phyloP scores from a whole-genome alignment of 176 grass and related monocot species.

The Eleusine coracana region DNA sequence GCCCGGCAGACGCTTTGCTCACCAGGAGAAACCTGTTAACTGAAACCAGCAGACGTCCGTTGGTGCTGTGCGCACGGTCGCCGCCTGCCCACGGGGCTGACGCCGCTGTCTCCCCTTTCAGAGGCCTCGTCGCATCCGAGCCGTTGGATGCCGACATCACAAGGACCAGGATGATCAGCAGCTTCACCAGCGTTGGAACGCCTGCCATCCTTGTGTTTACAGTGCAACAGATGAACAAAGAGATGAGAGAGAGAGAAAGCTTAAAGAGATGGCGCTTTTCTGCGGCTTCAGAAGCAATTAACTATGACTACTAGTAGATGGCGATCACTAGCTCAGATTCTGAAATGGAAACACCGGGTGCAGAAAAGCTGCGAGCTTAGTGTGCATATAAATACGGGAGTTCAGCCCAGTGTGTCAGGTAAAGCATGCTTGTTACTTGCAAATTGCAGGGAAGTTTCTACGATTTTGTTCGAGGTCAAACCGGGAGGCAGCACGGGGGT shows the following conservation, averaged over 20 bases:
- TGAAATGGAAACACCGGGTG: neutral
- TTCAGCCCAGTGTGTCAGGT: neutral
- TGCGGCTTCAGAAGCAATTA: neutral
- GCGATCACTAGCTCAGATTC: neutral
- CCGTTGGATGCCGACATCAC: neutral
- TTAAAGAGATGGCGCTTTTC: neutral
- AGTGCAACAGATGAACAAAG: neutral
- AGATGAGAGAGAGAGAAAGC: too few species aligned
- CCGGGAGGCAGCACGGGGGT: neutral
- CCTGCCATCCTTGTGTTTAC: neutral
- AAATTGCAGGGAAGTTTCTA: conserved; percentile 14
- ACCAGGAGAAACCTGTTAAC: neutral
- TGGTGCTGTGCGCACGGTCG: neutral
- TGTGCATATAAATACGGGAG: conserved; percentile 23
- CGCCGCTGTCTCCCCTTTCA: neutral
- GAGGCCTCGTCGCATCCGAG: conserved; percentile 12
- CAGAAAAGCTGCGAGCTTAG: neutral
- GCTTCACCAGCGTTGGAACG: neutral
- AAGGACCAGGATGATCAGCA: conserved; percentile 11
- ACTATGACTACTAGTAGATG: neutral
- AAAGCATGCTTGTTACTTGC: neutral
- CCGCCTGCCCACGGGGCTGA: neutral
- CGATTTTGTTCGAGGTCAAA: conserved; percentile 3
- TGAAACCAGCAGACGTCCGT: neutral
- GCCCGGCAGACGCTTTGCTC: neutral